Conservation (phyloP, 805 yeast genomes). For the Diddensiella caesifluorescens region DNA sequence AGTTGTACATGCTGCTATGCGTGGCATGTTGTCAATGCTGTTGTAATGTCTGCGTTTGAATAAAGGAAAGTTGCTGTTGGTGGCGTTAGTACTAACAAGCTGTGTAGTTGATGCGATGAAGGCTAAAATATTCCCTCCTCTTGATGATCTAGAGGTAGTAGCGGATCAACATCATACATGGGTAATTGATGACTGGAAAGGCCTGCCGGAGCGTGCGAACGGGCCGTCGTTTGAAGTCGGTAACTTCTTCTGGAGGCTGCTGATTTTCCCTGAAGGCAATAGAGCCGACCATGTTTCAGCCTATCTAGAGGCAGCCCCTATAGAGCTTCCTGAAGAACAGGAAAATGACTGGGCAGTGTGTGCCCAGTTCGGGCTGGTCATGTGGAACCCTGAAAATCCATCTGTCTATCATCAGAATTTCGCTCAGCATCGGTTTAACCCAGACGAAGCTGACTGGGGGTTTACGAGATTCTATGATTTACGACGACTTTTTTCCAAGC, state of each 20-base stretch:
- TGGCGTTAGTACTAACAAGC: not conserved
- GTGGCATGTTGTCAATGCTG: too few species aligned
- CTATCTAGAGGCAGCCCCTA: constrained; percentile 68
- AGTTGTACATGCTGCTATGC: not conserved
- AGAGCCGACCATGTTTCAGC: constrained; percentile 56
- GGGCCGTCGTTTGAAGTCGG: constrained; percentile 30
- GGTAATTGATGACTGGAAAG: constrained; percentile 36
- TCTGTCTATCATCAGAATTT: constrained; percentile 51
- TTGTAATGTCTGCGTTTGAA: too few species aligned
- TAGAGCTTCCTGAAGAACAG: constrained; percentile 28
- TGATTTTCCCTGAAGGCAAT: constrained; percentile 76
- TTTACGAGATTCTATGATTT: constrained; percentile 70
- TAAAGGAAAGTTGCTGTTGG: constrained; percentile 1
- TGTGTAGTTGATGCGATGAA: constrained; percentile 13
- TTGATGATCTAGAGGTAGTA: constrained; percentile 27
- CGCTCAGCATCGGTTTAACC: constrained; percentile 73
- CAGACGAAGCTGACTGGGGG: constrained; percentile 91
- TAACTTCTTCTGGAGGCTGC: constrained; percentile 41
- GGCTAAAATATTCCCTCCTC: constrained; percentile 13
- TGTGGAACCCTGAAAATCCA: constrained; percentile 77
- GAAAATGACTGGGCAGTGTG: constrained; percentile 65
- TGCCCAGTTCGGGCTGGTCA: constrained; percentile 80
- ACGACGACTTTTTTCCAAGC: constrained; percentile 38
- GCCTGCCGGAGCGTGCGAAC: constrained; percentile 31
- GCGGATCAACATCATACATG: constrained; percentile 28